Percentiles rank a stretch among this genome's conserved stretches.
Conservation (phyloP, 148 eudicot genomes). For the Persicaria maculosa region DNA sequence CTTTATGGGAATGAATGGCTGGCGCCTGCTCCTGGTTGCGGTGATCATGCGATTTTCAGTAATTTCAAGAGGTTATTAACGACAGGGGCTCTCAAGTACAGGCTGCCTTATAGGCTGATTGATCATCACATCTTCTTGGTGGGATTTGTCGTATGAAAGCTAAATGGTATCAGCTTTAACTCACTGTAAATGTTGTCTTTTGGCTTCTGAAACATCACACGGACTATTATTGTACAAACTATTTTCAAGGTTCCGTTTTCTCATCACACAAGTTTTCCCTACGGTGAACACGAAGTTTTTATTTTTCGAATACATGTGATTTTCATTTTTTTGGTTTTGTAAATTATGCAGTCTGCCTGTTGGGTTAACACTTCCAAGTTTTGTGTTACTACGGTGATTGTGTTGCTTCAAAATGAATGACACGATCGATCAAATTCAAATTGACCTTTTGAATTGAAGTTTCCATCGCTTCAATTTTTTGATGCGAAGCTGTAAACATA, state of each 20-base stretch:
- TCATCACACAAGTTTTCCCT: background rate
- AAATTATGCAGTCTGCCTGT: background rate
- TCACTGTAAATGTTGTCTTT: slow-evolving; percentile 4
- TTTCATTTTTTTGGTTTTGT: background rate
- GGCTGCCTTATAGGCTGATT: slow-evolving; percentile 2
- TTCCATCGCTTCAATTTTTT: too few relatives aligned
- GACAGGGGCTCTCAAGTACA: background rate
- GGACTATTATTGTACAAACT: background rate
- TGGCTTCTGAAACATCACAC: background rate
- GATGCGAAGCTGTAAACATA: too few relatives aligned
- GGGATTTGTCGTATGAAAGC: background rate
- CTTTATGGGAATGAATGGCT: background rate
- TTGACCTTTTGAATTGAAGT: too few relatives aligned
- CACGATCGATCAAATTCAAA: background rate
- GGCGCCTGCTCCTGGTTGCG: background rate
- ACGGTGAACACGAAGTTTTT: background rate
- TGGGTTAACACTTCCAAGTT: background rate
- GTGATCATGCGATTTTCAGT: background rate
- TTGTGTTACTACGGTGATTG: background rate
- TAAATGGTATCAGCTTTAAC: background rate
- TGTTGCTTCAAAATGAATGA: background rate
- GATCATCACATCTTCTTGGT: background rate
- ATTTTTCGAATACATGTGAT: background rate
- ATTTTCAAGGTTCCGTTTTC: background rate
- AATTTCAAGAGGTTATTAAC: background rate